These are phyloP conservation scores for Lasiosphaeria ovina DNA, from an alignment of 495 filamentous ascomycete genomes.

Conservation along the genomic window DNA sequence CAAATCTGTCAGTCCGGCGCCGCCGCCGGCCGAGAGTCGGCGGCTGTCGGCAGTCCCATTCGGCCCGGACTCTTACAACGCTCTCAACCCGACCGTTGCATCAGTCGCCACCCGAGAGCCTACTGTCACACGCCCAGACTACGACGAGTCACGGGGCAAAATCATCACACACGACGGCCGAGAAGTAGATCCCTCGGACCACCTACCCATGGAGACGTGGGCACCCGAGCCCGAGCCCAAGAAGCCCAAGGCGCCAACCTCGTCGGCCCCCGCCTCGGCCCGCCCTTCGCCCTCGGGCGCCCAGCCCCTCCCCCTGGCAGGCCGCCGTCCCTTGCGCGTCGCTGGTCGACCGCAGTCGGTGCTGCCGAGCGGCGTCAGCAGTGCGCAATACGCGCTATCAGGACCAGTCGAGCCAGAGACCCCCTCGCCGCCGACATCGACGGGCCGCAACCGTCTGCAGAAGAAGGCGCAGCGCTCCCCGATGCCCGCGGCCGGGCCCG, in stretches of 20 bases:
- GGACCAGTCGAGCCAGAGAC: conserved; percentile 27
- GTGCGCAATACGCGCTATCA: conserved; percentile 10
- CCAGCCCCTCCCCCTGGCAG: conserved; percentile 44
- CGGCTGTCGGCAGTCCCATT: conserved; percentile 70
- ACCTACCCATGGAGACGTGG: conserved; percentile 87
- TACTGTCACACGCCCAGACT: conserved; percentile 29
- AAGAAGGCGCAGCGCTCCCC: conserved; percentile 53
- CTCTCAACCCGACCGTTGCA: conserved; percentile 60
- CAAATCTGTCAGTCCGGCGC: conserved; percentile 77
- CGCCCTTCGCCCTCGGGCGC: conserved; percentile 45
- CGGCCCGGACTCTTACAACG: conserved; percentile 83
- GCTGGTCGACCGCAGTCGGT: conserved; percentile 28
- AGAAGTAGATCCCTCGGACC: conserved; percentile 88
- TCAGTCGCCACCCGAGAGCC: conserved; percentile 33
- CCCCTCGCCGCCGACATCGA: conserved; percentile 22
- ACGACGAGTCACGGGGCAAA: conserved; percentile 49
- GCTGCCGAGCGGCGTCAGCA: conserved; percentile 14
- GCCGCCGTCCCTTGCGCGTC: conserved; percentile 29
- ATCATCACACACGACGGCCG: conserved; percentile 83
- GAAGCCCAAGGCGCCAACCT: conserved; percentile 48
- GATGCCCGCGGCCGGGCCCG: conserved; percentile 31
- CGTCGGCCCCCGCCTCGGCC: conserved; percentile 47
- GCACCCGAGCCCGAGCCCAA: conserved; percentile 90
- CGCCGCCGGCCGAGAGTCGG: conserved; percentile 53
- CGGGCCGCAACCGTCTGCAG: conserved; percentile 58